Conservation (phyloP, 164 flowering plant genomes). For the Stephania yunnanensis region DNA sequence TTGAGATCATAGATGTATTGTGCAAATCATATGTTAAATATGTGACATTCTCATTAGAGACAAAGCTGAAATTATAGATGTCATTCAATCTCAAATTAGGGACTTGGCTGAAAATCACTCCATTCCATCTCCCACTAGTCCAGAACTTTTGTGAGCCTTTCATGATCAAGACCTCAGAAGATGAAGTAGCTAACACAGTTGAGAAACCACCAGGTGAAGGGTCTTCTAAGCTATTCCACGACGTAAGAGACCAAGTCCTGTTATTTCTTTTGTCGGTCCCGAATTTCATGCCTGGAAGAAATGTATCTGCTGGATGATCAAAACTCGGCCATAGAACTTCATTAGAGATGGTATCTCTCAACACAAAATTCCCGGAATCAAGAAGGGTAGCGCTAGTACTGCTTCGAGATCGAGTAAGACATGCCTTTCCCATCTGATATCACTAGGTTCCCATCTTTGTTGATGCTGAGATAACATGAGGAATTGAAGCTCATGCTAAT, state of each 20-base stretch:
- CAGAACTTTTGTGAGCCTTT: conserved; percentile 15
- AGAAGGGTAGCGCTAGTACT: conserved; percentile 19
- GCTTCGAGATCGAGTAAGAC: not conserved
- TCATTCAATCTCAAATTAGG: not conserved
- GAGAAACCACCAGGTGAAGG: conserved; percentile 58
- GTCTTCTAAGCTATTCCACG: conserved; percentile 58
- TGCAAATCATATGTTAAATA: not conserved
- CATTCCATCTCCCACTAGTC: conserved; percentile 27
- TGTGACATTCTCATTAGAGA: not conserved
- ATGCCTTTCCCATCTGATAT: conserved; percentile 17
- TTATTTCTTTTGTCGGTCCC: conserved; percentile 28
- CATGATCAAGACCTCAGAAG: conserved; percentile 12
- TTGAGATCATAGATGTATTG: not conserved
- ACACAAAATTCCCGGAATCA: conserved; percentile 10
- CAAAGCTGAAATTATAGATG: not conserved
- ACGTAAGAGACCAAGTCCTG: conserved; percentile 26
- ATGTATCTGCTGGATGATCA: conserved; percentile 21
- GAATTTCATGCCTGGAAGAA: conserved; percentile 48
- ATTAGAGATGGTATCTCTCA: not conserved
- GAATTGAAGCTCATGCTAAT: conserved; percentile 13
- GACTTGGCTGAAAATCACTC: not conserved
- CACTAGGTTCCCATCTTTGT: conserved; percentile 25
- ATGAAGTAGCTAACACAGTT: conserved; percentile 33
- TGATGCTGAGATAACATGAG: conserved; percentile 19
- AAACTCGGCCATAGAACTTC: conserved; percentile 61